phyloP scores from a whole-genome alignment of 139 green algal genomes.

The Chlorella sp. region DNA sequence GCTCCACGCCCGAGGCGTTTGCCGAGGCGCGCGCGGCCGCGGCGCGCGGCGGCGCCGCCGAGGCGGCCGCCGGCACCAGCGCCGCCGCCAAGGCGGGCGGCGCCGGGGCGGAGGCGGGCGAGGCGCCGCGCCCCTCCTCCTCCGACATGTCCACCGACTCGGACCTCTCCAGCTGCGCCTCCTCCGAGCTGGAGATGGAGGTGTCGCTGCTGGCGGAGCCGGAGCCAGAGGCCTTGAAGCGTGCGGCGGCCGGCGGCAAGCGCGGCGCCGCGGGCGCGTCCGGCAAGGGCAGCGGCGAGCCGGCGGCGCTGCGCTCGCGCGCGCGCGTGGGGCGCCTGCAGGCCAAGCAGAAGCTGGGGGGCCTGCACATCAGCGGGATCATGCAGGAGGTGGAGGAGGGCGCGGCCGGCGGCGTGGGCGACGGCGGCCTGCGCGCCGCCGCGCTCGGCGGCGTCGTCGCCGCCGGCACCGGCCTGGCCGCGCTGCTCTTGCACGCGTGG shows the following conservation, averaged over 20 bases:
- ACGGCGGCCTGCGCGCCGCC: neutral
- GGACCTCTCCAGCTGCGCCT: neutral
- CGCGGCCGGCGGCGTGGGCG: neutral
- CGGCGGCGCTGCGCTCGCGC: neutral
- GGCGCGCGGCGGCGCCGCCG: neutral
- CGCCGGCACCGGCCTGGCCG: neutral
- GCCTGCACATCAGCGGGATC: slow-evolving; percentile 15
- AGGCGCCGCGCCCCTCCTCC: neutral
- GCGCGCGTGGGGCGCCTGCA: neutral
- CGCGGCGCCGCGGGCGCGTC: neutral
- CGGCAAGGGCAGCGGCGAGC: neutral
- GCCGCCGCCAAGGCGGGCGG: neutral
- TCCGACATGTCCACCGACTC: neutral
- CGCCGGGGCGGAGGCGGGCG: neutral
- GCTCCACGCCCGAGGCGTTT: slow-evolving; percentile 18
- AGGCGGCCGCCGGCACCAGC: neutral
- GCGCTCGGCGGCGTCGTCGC: neutral
- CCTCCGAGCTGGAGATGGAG: neutral
- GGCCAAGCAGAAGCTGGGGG: slow-evolving; percentile 1
- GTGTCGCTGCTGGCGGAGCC: neutral
- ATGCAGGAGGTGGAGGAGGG: slow-evolving; percentile 12
- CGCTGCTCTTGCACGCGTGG: neutral
- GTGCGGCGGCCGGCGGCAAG: neutral
- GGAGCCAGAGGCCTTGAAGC: neutral
- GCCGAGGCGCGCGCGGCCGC: neutral